Evolutionary conservation across 495 filamentous ascomycete genomes (phyloP).

Genomic region (Opeltia flavorubescens): DNA sequence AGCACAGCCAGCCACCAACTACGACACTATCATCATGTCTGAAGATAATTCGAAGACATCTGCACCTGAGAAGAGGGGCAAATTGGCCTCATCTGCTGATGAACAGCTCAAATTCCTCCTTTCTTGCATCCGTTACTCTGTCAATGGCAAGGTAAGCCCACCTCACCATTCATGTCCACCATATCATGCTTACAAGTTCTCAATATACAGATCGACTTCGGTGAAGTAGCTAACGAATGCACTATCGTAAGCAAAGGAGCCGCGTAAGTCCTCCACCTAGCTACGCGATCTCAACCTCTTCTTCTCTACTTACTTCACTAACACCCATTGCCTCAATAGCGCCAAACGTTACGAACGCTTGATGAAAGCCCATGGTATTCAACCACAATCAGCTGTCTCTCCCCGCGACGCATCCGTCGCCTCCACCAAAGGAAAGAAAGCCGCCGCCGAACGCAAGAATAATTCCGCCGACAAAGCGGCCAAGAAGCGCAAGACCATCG

Average conservation of each 20-base stretch:
- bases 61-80: background rate
- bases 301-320: background rate
- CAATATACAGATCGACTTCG: constrained; percentile 40
- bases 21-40: too few relatives aligned
- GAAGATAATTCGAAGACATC: too few relatives aligned
- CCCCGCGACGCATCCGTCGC: background rate
- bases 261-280: constrained; percentile 39
- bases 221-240: constrained; percentile 46
- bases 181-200: constrained; percentile 7
- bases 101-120: constrained; percentile 50
- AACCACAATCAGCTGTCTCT: background rate
- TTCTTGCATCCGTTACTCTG: constrained; percentile 44
- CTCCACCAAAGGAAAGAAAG: constrained; percentile 10
- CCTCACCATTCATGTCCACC: background rate
- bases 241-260: constrained; percentile 47
- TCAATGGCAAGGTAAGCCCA: constrained; percentile 40
- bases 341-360: constrained; percentile 54
- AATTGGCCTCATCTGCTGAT: constrained; percentile 25
- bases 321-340: constrained; percentile 19
- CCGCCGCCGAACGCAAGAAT: constrained; percentile 4
- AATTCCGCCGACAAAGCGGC: constrained; percentile 16
- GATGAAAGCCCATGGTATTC: constrained; percentile 24
- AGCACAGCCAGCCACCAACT: too few relatives aligned
- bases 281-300: background rate
- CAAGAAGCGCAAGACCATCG: constrained; percentile 30